These are phyloP conservation scores for Colletotrichum lentis DNA, from an alignment of 2,329 filamentous ascomycete species.

Conservation along the genomic window DNA sequence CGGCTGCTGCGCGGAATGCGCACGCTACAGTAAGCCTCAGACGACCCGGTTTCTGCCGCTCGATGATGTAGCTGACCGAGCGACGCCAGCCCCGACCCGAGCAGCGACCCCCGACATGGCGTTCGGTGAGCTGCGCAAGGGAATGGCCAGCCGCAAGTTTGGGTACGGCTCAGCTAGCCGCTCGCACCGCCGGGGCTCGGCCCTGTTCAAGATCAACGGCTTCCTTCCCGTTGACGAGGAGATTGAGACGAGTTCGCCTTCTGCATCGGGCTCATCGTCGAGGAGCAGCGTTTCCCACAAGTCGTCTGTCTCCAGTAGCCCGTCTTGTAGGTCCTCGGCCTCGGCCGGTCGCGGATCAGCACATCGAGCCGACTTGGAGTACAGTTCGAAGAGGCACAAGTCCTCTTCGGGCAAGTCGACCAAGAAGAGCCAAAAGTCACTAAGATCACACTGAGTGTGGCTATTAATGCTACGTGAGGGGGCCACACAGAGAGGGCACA, in stretches of 20 bases:
- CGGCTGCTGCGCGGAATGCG: slow-evolving; percentile 61
- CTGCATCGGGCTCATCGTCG: slow-evolving; percentile 38
- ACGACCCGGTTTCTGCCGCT: background rate
- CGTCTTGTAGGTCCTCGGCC: slow-evolving; percentile 15
- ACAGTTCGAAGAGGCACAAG: slow-evolving; percentile 41
- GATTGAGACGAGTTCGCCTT: background rate
- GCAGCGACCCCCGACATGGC: slow-evolving; percentile 49
- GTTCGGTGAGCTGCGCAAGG: slow-evolving; percentile 50
- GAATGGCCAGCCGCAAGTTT: slow-evolving; percentile 49
- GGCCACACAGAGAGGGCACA: too few species aligned
- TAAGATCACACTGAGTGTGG: slow-evolving; percentile 4
- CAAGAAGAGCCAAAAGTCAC: slow-evolving; percentile 16
- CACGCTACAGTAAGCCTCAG: slow-evolving; percentile 51
- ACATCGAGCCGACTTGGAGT: slow-evolving; percentile 46
- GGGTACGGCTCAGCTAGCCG: slow-evolving; percentile 45
- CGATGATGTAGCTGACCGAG: background rate
- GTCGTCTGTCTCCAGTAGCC: slow-evolving; percentile 11
- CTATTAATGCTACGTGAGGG: too few species aligned
- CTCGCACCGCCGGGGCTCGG: slow-evolving; percentile 45
- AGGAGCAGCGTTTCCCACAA: slow-evolving; percentile 23
- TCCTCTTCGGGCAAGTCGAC: slow-evolving; percentile 24
- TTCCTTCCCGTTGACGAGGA: slow-evolving; percentile 15
- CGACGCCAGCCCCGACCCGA: slow-evolving; percentile 45
- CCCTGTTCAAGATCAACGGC: slow-evolving; percentile 31
- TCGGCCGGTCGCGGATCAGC: slow-evolving; percentile 37